Evolutionary conservation across 805 yeast species (phyloP).

Genomic region (Kluyveromyces lactis): DNA sequence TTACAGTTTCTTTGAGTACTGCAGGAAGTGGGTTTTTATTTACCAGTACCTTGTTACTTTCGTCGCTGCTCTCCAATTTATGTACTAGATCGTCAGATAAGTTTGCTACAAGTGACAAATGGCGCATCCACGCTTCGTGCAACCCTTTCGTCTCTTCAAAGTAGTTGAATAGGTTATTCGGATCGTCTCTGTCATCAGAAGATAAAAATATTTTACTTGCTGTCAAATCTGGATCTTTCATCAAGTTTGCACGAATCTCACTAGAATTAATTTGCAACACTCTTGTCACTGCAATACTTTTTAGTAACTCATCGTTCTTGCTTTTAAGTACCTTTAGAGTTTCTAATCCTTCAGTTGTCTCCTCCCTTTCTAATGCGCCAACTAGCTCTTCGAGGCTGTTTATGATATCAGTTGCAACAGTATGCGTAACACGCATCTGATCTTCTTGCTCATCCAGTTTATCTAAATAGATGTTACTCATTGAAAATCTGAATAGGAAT

Average conservation of each 20-base stretch:
- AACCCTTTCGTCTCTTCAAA: constrained; percentile 4
- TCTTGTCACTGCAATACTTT: constrained; percentile 12
- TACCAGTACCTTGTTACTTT: constrained; percentile 9
- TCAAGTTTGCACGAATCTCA: constrained; percentile 6
- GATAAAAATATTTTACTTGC: constrained; percentile 6
- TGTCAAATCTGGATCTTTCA: constrained; percentile 7
- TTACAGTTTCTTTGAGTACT: constrained; percentile 10
- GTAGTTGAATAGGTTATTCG: constrained; percentile 4
- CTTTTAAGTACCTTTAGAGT: constrained; percentile 4
- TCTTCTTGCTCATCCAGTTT: constrained; percentile 3
- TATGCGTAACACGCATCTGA: constrained; percentile 1
- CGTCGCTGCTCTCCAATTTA: constrained; percentile 18
- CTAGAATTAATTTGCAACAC: not conserved
- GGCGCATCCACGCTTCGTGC: constrained; percentile 11
- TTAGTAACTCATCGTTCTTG: constrained; percentile 7
- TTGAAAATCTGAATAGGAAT: too few species aligned
- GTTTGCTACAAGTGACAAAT: constrained; percentile 19
- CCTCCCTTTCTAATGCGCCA: constrained; percentile 6
- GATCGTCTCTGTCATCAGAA: constrained; percentile 2
- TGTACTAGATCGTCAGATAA: constrained; percentile 22
- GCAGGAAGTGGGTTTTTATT: not conserved
- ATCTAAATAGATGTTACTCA: constrained; percentile 4
- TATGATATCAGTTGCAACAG: not conserved
- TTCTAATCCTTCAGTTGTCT: constrained; percentile 5
- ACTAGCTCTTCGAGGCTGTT: constrained; percentile 11